Percentiles rank a stretch among this genome's conserved stretches.
Conservation (phyloP, 148 eudicot species). For the Amaranthus cruentus region DNA sequence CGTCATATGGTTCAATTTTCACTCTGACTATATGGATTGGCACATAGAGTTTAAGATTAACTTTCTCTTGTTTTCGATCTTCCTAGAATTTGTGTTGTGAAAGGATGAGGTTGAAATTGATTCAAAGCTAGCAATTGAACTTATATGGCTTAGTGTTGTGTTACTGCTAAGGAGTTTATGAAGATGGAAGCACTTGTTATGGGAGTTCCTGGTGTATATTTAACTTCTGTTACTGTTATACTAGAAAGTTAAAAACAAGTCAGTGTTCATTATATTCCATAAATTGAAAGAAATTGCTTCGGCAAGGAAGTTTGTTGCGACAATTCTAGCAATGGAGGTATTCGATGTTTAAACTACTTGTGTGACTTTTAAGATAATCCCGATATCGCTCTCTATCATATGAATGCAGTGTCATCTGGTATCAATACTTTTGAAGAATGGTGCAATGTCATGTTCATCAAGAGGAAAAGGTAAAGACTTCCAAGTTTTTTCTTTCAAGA, state of each 20-base stretch:
- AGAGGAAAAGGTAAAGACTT: background rate
- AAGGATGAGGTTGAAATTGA: background rate
- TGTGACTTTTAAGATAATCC: background rate
- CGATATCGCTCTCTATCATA: background rate
- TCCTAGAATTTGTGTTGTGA: background rate
- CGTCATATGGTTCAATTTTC: constrained; percentile 1
- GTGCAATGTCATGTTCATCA: background rate
- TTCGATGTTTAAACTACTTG: background rate
- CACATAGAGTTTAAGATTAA: background rate
- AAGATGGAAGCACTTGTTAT: constrained; percentile 1
- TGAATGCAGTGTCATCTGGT: background rate
- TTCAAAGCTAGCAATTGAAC: constrained; percentile 5
- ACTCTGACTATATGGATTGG: constrained; percentile 5
- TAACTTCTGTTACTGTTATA: constrained; percentile 5
- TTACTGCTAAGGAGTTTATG: background rate
- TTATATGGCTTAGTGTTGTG: background rate
- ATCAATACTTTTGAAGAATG: background rate
- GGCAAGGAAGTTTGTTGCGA: background rate
- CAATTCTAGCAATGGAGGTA: background rate
- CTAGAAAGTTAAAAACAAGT: background rate
- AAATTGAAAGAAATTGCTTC: background rate
- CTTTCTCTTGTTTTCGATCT: background rate
- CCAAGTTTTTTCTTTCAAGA: background rate
- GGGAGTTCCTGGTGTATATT: background rate
- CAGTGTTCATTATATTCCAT: background rate